phyloP scores from a whole-genome alignment of 768 basidiomycete species.

The Termitomyces sp. region DNA sequence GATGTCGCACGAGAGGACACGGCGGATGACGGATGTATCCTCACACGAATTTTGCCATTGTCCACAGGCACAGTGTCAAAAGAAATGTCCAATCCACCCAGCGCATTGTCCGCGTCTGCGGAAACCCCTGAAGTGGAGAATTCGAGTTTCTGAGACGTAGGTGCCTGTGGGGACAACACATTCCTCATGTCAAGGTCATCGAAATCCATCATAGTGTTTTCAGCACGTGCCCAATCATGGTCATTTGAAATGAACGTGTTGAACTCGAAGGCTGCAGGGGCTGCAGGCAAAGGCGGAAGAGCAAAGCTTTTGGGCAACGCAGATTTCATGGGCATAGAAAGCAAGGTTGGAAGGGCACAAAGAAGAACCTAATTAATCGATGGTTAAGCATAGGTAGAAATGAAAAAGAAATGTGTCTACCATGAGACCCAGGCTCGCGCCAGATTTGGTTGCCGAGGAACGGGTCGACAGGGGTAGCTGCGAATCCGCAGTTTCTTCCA shows the following conservation, averaged over 20 bases:
- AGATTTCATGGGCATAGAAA: slow-evolving; percentile 62
- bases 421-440: slow-evolving; percentile 69
- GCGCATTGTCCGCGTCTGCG: slow-evolving; percentile 39
- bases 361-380: slow-evolving; percentile 59
- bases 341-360: slow-evolving; percentile 71
- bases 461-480: slow-evolving; percentile 42
- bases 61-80: slow-evolving; percentile 64
- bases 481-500: slow-evolving; percentile 61
- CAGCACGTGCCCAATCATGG: slow-evolving; percentile 50
- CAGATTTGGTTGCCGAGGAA: slow-evolving; percentile 44
- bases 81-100: slow-evolving; percentile 65
- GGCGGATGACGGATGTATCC: slow-evolving; percentile 61
- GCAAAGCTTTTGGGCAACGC: slow-evolving; percentile 54
- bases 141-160: slow-evolving; percentile 47
- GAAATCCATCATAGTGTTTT: slow-evolving; percentile 43
- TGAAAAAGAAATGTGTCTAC: slow-evolving; percentile 35
- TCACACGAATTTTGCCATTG: slow-evolving; percentile 70
- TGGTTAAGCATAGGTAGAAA: slow-evolving; percentile 13
- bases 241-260: slow-evolving; percentile 46
- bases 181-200: slow-evolving; percentile 35
- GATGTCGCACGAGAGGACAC: slow-evolving; percentile 38
- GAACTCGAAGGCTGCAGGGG: slow-evolving; percentile 45
- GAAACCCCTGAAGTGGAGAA: slow-evolving; percentile 47
- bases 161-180: slow-evolving; percentile 26
- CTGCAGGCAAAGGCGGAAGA: slow-evolving; percentile 39